phyloP scores from a whole-genome alignment of 495 filamentous ascomycete genomes.

The Penicillium egyptiacum region DNA sequence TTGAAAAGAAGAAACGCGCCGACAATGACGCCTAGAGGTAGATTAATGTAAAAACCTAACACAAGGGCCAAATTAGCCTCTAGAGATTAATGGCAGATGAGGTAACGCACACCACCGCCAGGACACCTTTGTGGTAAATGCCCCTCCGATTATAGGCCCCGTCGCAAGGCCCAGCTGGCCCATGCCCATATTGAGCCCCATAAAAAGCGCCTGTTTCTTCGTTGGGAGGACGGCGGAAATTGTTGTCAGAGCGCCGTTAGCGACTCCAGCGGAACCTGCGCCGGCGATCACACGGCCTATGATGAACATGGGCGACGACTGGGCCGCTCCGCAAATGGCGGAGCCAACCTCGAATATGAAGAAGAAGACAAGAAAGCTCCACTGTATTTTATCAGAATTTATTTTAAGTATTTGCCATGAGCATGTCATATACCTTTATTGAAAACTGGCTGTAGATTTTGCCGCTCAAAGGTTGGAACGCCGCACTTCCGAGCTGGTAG shows the following conservation, averaged over 20 bases:
- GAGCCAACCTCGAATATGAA: conserved; percentile 68
- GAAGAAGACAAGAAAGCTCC: conserved; percentile 27
- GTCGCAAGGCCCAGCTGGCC: conserved; percentile 29
- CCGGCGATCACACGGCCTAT: conserved; percentile 59
- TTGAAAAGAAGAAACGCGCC: conserved; percentile 48
- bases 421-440: conserved; percentile 22
- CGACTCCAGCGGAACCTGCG: conserved; percentile 43
- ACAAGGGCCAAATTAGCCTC: not conserved
- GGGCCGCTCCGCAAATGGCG: conserved; percentile 64
- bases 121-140: conserved; percentile 29
- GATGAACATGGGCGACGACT: conserved; percentile 1
- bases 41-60: conserved; percentile 41
- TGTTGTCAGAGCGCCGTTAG: conserved; percentile 21
- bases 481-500: conserved; percentile 28
- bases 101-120: conserved; percentile 35
- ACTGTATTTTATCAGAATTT: conserved; percentile 17
- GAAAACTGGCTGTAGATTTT: conserved; percentile 32
- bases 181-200: conserved; percentile 26
- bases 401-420: not conserved
- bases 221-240: conserved; percentile 22
- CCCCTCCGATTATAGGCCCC: conserved; percentile 35
- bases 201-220: conserved; percentile 21
- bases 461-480: conserved; percentile 32
- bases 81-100: not conserved
- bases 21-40: conserved; percentile 59